Evolutionary conservation across 2,329 filamentous ascomycete genomes (phyloP), one percentile per base, ranked within the genome.

Genomic region (Capronia americana): DNA sequence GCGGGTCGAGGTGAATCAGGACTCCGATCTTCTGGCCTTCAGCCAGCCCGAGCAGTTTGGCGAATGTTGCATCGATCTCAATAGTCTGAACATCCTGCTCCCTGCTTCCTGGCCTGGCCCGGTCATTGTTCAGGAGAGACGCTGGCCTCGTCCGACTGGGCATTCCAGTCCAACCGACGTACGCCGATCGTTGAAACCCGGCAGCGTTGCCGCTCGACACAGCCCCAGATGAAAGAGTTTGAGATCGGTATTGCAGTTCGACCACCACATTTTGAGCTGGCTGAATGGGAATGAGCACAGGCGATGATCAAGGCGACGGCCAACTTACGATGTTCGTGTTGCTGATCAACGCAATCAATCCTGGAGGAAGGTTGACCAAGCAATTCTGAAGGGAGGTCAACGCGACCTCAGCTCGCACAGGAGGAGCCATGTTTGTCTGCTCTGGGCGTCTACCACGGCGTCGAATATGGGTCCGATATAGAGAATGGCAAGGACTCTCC

Each of bases 121-220:
- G 67, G 53, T 73, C 67, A 24, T 69, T 69, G 64, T 87, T 85
- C 30, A 95, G 87, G 30, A 93, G 85, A 0, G 92, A 87, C 12
- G 89, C 87, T 72, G 91, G 82, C 77, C 88, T 91, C 75, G 92
- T 88, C 84, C 93, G 96, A 83, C 93, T 97, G 71, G 93, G 91
- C 92, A 99, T 96, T 73, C 95, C 95, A 11, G 95, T 97, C 95
- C 95, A 99, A 77, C 95, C 95, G 66, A 96, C 84, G 77, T 91
- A 99, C 73, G 96, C 84, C 56, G 92, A 96, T 74, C 85, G 87
- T 72, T 88, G 86, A 61, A 81, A 79, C 6, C 81, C 76, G 59
- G 83, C 77, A 46, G 82, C 75, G 73, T 83, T 81, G 28, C 81
- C 74, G 70, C 83, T 81, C 57, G 78, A 75, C 59, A 82, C 74